A percentile compares a stretch with the other conserved stretches of the same genome.
Conservation (phyloP, 768 basidiomycete genomes). For the Pisolithus tinctorius region DNA sequence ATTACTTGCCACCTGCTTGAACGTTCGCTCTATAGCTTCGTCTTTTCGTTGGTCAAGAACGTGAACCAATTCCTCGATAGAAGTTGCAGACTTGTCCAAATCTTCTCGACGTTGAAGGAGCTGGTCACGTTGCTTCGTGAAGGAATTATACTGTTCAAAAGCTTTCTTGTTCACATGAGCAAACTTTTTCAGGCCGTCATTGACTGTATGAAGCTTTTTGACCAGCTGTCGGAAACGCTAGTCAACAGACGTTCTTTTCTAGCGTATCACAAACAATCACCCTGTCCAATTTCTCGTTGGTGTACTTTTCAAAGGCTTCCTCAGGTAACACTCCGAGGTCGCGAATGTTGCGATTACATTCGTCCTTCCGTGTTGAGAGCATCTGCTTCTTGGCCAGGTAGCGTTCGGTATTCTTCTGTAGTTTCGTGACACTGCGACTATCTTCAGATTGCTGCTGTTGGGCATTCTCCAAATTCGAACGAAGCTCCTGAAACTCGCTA, state of each 20-base stretch:
- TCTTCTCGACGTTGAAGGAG: constrained; percentile 83
- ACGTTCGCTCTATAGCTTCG: constrained; percentile 96
- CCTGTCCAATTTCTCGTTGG: constrained; percentile 78
- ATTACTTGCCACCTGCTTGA: constrained; percentile 95
- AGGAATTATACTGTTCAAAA: constrained; percentile 96
- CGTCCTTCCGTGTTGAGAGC: constrained; percentile 77
- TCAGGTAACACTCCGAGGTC: constrained; percentile 95
- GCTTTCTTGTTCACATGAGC: constrained; percentile 99
- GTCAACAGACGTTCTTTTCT: constrained; percentile 1
- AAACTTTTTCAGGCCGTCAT: constrained; percentile 92
- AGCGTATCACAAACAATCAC: constrained; percentile 31
- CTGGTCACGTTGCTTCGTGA: constrained; percentile 95
- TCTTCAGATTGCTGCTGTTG: constrained; percentile 86
- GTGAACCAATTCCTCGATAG: constrained; percentile 89
- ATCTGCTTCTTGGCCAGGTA: constrained; percentile 91
- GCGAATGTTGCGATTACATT: constrained; percentile 91
- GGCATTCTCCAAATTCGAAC: constrained; percentile 58
- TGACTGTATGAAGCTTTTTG: constrained; percentile 87
- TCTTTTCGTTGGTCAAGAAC: constrained; percentile 96
- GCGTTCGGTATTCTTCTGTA: constrained; percentile 93
- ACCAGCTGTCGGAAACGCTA: constrained; percentile 54
- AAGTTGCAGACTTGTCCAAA: constrained; percentile 80
- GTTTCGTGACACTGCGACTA: constrained; percentile 74
- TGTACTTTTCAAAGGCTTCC: constrained; percentile 96
- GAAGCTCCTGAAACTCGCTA: constrained; percentile 60